Base-by-base conservation (phyloP, 2,329 filamentous ascomycete species). In the Fusarium palustre region DNA sequence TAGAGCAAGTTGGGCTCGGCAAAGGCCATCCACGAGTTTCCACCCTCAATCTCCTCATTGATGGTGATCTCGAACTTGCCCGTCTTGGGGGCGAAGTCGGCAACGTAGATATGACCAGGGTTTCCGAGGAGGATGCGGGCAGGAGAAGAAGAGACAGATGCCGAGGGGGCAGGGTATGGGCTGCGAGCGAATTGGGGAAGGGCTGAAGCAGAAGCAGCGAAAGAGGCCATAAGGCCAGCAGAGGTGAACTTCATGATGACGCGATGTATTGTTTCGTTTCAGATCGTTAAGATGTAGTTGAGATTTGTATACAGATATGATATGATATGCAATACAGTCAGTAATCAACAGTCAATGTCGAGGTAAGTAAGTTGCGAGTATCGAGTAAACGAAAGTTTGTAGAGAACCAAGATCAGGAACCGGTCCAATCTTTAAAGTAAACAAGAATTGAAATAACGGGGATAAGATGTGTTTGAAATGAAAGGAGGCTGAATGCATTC, bases 1-100 rank as follows among this genome's bases (percentile, higher is more conserved):
- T 84, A 86, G 43, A 87, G 61, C 22, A 59, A 55, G 70, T 80
- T 77, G 28, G 80, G 79, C 20, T 76, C 63, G 49, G 78, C 79
- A 73, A 80, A 81, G 39, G 79, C 75, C 75, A 86, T 75, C 84
- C 84, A 87, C 64, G 82, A 84, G 24, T 84, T 80, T 34, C 76
- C 74, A 38, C 81, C 81, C 49, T 74, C 68, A 22, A 81, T 77
- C 46, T 66, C 55, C 33, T 74, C 62, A 38, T 77, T 68, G n/a
- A 81, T 63, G 12, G 75, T 74, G 25, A 82, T 69, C 33, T 76
- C 76, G 72, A 86, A 83, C 41, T 64, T 68, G 20, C 70, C 65
- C 57, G 79, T 82, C 67, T 82, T 76, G 41, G 62, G 49, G 25
- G 41, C 58, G 59, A 82, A 85, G 53, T 81, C 73, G 65, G 80